Base-by-base conservation (phyloP, 1,284 basidiomycete genomes). In the Cerioporus squamosus region DNA sequence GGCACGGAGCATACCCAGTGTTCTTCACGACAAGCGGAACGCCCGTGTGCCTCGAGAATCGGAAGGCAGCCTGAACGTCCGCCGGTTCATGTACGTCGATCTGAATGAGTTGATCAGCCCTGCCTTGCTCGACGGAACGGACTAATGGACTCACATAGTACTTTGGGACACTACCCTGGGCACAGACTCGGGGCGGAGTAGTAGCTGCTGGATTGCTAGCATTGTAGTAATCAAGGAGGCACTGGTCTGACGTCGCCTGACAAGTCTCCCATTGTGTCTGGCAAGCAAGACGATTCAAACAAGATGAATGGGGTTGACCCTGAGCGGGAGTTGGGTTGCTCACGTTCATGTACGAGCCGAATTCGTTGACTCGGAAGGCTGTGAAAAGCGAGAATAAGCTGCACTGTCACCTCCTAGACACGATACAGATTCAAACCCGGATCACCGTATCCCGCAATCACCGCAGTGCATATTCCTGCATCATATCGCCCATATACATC, bases 301-400 rank as follows among this genome's bases (percentile, higher is more conserved):
- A 2, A 10, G 10, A 12, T 43, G 15, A 17, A 29, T 10, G n/a
- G 10, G 1, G 39, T 26, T 17, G 18, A 6, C 2, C 18, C 7
- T 5, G 23, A 5, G n/a, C 12, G 2, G 22, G 15, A 18, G n/a
- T 3, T 20, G 22, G 12, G 17, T 8, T 39, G 57, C 68, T 26
- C 51, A 71, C 71, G 48, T 66, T 57, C 70, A 72, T 69, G 42
- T 63, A 69, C 9, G 66, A 61, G 15, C 68, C 63, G 47, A 71
- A 72, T 10, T 60, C 4, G 24, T 18, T 23, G 18, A 5, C 14
- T 14, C 31, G 8, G 3, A 14, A 33, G 2, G 5, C 31, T 33
- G 31, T n/a, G n/a, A n/a, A n/a, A 14, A 33, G 31, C 26, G 3
- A 12, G 31, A 29, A 18, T 18, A 5, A 22, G 48, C 2, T 20